Evolutionary conservation across 2,329 filamentous ascomycete species (phyloP).

Genomic region (Elsinoe fawcettii): DNA sequence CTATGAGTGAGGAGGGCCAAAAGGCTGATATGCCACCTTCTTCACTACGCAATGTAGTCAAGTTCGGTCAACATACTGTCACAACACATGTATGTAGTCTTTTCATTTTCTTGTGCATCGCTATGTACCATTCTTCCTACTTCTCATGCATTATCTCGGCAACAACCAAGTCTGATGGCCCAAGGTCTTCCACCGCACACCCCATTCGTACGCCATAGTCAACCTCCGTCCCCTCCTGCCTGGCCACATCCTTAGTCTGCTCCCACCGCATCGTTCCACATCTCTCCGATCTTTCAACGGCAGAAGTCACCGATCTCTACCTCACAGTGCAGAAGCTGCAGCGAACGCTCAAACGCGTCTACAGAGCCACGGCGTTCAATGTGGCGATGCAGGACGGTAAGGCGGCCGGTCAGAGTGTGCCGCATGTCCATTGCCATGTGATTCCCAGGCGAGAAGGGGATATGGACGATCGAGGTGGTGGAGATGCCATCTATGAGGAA

Average conservation of each 20-base stretch:
- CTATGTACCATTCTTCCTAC: too few relatives aligned
- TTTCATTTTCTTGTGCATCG: background rate
- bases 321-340: constrained; percentile 69
- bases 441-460: constrained; percentile 63
- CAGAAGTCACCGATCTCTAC: constrained; percentile 80
- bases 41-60: constrained; percentile 38
- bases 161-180: constrained; percentile 2
- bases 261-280: constrained; percentile 59
- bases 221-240: constrained; percentile 93
- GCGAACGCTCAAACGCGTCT: constrained; percentile 59
- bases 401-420: constrained; percentile 86
- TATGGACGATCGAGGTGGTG: constrained; percentile 49
- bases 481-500: constrained; percentile 71
- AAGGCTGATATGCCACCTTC: constrained; percentile 17
- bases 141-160: too few relatives aligned
- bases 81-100: constrained; percentile 55
- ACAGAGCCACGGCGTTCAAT: constrained; percentile 69
- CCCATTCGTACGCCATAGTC: constrained; percentile 76
- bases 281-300: constrained; percentile 62
- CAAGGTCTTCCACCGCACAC: constrained; percentile 80
- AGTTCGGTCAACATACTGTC: constrained; percentile 71
- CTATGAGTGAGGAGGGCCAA: background rate
- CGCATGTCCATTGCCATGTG: constrained; percentile 88
- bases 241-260: constrained; percentile 86
- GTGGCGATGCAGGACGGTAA: constrained; percentile 90